Evolutionary conservation across 257 asterid genomes (phyloP), one percentile per base, ranked within the genome.

Genomic region (Rubia yunnanensis): DNA sequence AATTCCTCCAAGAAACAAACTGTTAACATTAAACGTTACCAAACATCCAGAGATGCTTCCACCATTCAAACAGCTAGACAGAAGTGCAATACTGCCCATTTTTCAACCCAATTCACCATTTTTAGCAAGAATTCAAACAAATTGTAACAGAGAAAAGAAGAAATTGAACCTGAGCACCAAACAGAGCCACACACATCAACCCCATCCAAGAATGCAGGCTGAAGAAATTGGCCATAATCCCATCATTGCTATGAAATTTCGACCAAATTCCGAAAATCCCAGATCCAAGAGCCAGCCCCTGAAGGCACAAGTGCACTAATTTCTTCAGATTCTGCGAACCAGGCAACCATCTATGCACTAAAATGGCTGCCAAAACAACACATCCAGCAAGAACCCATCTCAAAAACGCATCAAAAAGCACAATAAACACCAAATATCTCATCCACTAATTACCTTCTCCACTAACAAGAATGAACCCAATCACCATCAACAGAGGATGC

Each of bases 181-280:
- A 91, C 71, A 91, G 69, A 74, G 73, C 64, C 63, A 88, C 49
- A 69, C 96, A 91, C 56, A 74, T 67, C 41, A 91, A 41, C 27
- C 95, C 96, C 96, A 91, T 82, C 96, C 98, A 91, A n/a, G 98
- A 91, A 71, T 91, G 95, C 84, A 91, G 70, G 69, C 94, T 91
- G 76, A 73, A 88, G 74, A 88, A 91, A 73, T 91, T 88, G 71
- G 92, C 95, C 52, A 91, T 82, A 79, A 91, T 66, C 55, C 98
- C 98, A 72, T 86, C 86, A 77, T 83, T 79, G 2, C 94, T 73
- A 7, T 86, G 92, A 64, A 91, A 88, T 36, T 85, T 91, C 10
- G 94, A 85, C 98, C 96, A 91, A 72, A 88, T 81, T 18, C 96
- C 96, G 64, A 91, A 91, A 56, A 91, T 44, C 69, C 98, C 98